A percentile compares a stretch with the other conserved stretches of the same genome.
These are phyloP conservation scores for Leccinum ochraceum DNA, from an alignment of 768 basidiomycete species.

Conservation along the genomic window DNA sequence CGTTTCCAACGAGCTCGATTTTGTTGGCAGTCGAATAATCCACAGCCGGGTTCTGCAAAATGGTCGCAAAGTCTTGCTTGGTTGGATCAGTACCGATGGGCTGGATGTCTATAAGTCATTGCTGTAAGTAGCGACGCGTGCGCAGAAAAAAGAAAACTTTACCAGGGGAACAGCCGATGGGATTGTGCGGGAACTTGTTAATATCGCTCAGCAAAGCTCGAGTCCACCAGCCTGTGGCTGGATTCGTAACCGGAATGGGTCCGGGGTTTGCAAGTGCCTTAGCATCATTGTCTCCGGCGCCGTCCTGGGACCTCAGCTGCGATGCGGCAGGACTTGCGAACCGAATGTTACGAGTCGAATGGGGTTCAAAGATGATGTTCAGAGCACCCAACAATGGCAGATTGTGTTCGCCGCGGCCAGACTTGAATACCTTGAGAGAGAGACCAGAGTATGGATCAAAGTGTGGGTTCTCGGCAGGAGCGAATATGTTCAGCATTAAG, in stretches of 20 bases:
- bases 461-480: not conserved
- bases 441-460: conserved; percentile 13
- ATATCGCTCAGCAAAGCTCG: not conserved
- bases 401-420: too few relatives aligned
- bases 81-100: conserved; percentile 6
- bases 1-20: conserved; percentile 6
- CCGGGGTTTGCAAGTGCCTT: not conserved
- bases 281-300: too few relatives aligned
- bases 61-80: not conserved
- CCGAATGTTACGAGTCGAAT: conserved; percentile 15
- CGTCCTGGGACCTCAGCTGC: not conserved
- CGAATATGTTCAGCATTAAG: conserved; percentile 8
- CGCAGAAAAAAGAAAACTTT: not conserved
- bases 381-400: conserved; percentile 9
- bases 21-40: conserved; percentile 1
- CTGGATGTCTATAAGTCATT: conserved; percentile 5
- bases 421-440: conserved; percentile 6
- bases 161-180: conserved; percentile 6
- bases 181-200: conserved; percentile 8
- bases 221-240: conserved; percentile 17
- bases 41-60: not conserved
- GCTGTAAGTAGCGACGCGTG: not conserved
- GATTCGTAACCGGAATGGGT: conserved; percentile 10
- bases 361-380: conserved; percentile 12
- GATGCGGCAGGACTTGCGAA: conserved; percentile 11